Conservation (phyloP, 768 basidiomycete genomes). For the Lentinula boryana region DNA sequence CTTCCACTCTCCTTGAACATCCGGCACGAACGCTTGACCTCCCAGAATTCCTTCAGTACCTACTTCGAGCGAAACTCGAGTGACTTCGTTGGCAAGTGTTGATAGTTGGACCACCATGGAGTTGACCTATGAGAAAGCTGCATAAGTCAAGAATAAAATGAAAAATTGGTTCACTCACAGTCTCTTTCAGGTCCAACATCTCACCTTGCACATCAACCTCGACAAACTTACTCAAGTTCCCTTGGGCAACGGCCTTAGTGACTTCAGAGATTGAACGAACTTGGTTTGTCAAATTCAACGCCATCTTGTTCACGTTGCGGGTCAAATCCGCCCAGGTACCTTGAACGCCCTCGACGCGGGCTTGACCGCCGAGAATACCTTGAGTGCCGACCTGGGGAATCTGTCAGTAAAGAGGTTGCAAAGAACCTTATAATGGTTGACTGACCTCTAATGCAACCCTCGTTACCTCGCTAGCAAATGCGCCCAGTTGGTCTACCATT, state of each 20-base stretch:
- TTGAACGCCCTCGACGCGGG: conserved; percentile 84
- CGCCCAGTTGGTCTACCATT: conserved; percentile 90
- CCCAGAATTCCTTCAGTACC: conserved; percentile 92
- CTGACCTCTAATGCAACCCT: conserved; percentile 75
- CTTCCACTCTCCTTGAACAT: conserved; percentile 94
- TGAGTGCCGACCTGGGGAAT: conserved; percentile 58
- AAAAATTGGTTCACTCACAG: conserved; percentile 41
- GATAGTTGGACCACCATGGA: conserved; percentile 79
- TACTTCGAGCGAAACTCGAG: conserved; percentile 86
- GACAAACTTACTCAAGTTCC: conserved; percentile 79
- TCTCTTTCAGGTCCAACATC: conserved; percentile 78
- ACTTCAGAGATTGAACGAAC: conserved; percentile 88
- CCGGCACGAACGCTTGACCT: conserved; percentile 88
- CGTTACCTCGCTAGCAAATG: conserved; percentile 80
- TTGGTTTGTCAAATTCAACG: conserved; percentile 58
- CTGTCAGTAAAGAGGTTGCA: conserved; percentile 16
- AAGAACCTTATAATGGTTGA: conserved; percentile 19
- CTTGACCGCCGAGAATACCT: conserved; percentile 87
- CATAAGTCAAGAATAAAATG: conserved; percentile 53
- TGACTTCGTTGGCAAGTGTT: conserved; percentile 78
- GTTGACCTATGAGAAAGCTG: conserved; percentile 67
- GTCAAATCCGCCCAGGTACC: conserved; percentile 93
- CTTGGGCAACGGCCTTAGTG: conserved; percentile 81
- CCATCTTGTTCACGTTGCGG: conserved; percentile 89
- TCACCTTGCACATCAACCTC: conserved; percentile 92